Percentiles rank a stretch among this genome's conserved stretches.
Conservation (phyloP, 495 filamentous ascomycete species). For the Xanthoparmelia taractica region DNA sequence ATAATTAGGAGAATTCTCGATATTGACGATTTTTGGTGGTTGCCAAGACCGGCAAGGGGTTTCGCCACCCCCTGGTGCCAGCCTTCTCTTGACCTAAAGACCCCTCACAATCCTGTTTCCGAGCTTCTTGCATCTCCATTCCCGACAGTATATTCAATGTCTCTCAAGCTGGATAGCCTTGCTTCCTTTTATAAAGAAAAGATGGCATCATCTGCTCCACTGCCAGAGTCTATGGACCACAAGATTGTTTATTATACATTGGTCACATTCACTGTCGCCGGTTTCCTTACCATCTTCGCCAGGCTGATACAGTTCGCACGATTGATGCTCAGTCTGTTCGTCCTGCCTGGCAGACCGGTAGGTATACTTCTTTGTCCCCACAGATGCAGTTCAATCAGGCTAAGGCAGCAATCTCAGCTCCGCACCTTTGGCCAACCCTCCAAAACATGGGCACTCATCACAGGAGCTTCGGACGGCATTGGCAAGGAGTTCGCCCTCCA, state of each 20-base stretch:
- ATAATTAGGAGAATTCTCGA: too few relatives aligned
- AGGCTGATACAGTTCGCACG: conserved; percentile 54
- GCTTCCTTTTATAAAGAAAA: conserved; percentile 17
- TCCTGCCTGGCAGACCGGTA: conserved; percentile 61
- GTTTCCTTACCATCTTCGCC: conserved; percentile 34
- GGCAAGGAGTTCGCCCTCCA: conserved; percentile 94
- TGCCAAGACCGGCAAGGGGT: too few relatives aligned
- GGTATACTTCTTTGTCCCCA: conserved; percentile 34
- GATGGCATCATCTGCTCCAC: not conserved
- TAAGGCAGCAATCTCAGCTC: conserved; percentile 48
- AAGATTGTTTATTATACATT: conserved; percentile 5
- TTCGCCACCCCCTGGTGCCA: too few relatives aligned
- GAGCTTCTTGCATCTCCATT: too few relatives aligned
- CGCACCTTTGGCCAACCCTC: conserved; percentile 84
- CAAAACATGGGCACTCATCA: conserved; percentile 81
- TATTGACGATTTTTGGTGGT: too few relatives aligned
- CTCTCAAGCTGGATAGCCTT: conserved; percentile 16
- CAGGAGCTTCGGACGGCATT: conserved; percentile 92
- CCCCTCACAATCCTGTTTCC: not conserved
- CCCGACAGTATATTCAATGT: conserved; percentile 6
- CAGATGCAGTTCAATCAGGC: not conserved
- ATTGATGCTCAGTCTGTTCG: conserved; percentile 65
- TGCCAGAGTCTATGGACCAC: conserved; percentile 1
- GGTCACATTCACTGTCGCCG: conserved; percentile 6
- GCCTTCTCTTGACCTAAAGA: not conserved